Conservation (phyloP, 805 yeast species). For the Starmerella riodocensis region DNA sequence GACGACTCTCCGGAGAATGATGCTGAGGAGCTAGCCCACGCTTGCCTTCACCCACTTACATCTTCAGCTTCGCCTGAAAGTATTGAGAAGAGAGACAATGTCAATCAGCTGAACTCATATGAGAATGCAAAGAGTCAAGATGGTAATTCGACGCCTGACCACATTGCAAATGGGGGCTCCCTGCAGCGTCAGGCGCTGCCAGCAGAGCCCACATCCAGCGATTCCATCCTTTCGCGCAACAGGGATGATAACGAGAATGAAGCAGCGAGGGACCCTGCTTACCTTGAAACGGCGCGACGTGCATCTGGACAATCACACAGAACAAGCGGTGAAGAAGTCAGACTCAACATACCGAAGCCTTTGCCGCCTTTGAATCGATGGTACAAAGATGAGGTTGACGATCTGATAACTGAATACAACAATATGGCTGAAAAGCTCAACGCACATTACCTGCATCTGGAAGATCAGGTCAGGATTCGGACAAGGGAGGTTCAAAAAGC, state of each 20-base stretch:
- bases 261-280: no score
- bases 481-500: slow-evolving; percentile 68
- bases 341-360: slow-evolving; percentile 18
- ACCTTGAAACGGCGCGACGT: no score
- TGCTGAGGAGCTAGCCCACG: not conserved
- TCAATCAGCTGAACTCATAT: no score
- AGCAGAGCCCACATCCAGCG: no score
- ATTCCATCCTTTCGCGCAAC: not conserved
- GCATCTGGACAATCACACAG: no score
- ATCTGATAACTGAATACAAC: slow-evolving; percentile 76
- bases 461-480: slow-evolving; percentile 75
- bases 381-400: slow-evolving; percentile 64
- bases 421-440: slow-evolving; percentile 84
- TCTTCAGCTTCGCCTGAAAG: not conserved
- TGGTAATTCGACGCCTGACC: not conserved
- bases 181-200: no score
- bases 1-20: slow-evolving; percentile 3
- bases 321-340: not conserved
- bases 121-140: not conserved
- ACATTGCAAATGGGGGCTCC: no score
- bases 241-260: not conserved
- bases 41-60: no score
- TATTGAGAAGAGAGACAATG: not conserved
- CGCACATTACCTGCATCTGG: slow-evolving; percentile 71
- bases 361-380: slow-evolving; percentile 17